A percentile compares a stretch with the other conserved stretches of the same genome.
Evolutionary conservation across 371 early-diverging fungal genomes (phyloP).

Genomic region (Syncephalastrum contaminatum): DNA sequence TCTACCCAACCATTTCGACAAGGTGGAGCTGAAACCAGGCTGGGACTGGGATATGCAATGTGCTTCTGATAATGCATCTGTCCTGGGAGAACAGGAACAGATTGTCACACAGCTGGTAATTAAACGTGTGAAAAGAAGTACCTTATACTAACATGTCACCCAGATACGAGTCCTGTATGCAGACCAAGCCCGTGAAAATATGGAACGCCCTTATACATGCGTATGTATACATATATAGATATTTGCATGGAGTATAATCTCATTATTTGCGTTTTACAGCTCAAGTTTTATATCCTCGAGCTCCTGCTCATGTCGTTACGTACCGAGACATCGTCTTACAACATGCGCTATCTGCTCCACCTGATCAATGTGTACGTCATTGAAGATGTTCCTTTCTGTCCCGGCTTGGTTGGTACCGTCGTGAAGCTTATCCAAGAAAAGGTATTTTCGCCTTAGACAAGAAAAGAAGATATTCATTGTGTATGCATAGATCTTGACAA

Average conservation of each 20-base stretch:
- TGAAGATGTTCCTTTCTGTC: conserved; percentile 77
- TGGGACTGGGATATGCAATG: conserved; percentile 53
- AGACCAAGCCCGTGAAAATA: conserved; percentile 29
- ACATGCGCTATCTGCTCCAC: conserved; percentile 68
- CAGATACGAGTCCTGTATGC: conserved; percentile 62
- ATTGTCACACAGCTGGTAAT: conserved; percentile 54
- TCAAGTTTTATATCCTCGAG: conserved; percentile 72
- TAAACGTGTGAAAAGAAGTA: not conserved
- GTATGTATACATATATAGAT: conserved; percentile 31
- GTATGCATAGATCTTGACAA: conserved; percentile 49
- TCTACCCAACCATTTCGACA: conserved; percentile 72
- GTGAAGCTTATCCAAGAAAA: conserved; percentile 76
- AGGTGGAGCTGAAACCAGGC: conserved; percentile 52
- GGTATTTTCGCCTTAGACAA: conserved; percentile 33
- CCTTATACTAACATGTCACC: not conserved
- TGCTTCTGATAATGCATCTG: conserved; percentile 37
- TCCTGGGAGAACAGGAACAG: conserved; percentile 54
- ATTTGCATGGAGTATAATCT: conserved; percentile 1
- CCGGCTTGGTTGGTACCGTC: conserved; percentile 69
- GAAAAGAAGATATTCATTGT: not conserved
- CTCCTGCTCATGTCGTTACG: conserved; percentile 65
- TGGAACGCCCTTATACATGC: conserved; percentile 41
- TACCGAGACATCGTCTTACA: conserved; percentile 67
- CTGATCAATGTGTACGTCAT: conserved; percentile 72
- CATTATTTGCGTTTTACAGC: conserved; percentile 23